Percentiles rank a stretch among this genome's conserved stretches.
phyloP scores from a whole-genome alignment of 768 basidiomycete genomes.

The Pisolithus tinctorius region DNA sequence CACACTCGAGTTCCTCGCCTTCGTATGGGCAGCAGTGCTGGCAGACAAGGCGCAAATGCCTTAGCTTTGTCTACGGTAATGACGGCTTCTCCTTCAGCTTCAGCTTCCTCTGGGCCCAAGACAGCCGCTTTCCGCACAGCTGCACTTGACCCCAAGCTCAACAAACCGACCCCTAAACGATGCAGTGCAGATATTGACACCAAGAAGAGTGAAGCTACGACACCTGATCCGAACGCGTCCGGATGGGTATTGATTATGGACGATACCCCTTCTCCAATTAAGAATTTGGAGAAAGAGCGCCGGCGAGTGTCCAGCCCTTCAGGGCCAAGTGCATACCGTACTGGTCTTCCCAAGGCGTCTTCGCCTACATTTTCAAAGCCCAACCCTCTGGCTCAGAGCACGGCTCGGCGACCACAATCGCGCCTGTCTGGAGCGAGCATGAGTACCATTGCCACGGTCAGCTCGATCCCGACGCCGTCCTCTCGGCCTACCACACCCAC shows the following conservation, averaged over 20 bases:
- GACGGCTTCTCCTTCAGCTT: conserved; percentile 31
- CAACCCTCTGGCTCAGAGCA: conserved; percentile 37
- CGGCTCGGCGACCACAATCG: conserved; percentile 58
- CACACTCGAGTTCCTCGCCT: conserved; percentile 81
- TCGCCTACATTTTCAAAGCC: conserved; percentile 40
- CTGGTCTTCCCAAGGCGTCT: conserved; percentile 39
- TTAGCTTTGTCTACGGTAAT: conserved; percentile 28
- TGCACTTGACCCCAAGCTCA: conserved; percentile 16
- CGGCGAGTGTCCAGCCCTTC: conserved; percentile 60
- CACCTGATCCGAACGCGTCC: conserved; percentile 52
- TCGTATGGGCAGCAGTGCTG: conserved; percentile 72
- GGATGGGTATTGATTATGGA: conserved; percentile 92
- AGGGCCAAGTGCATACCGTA: conserved; percentile 46
- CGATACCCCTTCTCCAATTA: conserved; percentile 68
- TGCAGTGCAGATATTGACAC: conserved; percentile 39
- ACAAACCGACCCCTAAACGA: conserved; percentile 29
- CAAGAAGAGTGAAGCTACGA: conserved; percentile 32
- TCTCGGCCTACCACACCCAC: conserved; percentile 75
- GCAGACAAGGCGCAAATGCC: conserved; percentile 38
- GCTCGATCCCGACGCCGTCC: conserved; percentile 57
- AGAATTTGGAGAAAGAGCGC: conserved; percentile 47
- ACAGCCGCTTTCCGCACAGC: conserved; percentile 10
- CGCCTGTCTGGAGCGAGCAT: conserved; percentile 60
- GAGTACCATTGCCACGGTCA: conserved; percentile 49
- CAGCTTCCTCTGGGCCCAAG: conserved; percentile 25